Base-by-base conservation (phyloP, 805 yeast species). In the Yarrowia hollandica region DNA sequence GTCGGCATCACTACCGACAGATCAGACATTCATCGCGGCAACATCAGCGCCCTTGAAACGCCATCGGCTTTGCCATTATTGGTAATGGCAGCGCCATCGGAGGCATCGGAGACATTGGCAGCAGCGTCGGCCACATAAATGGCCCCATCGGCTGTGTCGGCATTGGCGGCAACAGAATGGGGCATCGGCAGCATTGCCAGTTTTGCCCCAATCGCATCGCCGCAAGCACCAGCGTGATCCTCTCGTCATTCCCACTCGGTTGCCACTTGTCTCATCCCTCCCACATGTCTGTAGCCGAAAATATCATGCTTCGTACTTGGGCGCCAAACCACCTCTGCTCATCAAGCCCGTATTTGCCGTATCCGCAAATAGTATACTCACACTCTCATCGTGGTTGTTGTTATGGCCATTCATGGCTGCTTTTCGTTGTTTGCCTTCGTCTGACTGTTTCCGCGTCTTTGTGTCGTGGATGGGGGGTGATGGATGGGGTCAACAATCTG, bases 381-480 rank as follows among this genome's bases (percentile, higher is more conserved):
- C 55, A 35, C 60, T 42, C 39, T 48, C 34, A 18, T 50, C 37
- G 34, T 31, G 22, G 28, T 15, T 25, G 34, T 3, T 41, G 48
- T 41, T 41, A 26, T 41, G 48, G 48, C 48, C 48, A 41, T 28
- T 30, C 42, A 31, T 48, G 33, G 41, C 30, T 39, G 34, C n/a
- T 28, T 19, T 37, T 25, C 35, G 30, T 39, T 5, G 21, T 19
- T 15, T 22, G 48, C 26, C 16, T 15, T 12, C 12, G 22, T 25
- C 33, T 41, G 48, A 7, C 22, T 31, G 11, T 26, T 41, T 18
- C 15, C 48, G 33, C 22, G 48, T 26, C 22, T 16, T 16, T 26
- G 48, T 35, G 33, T 25, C 46, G 41, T 23, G 30, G 30, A 26
- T 16, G 16, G 26, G 42, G 7, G 25, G 23, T 15, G 38, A 37